Percentiles rank a stretch among this genome's conserved stretches.
Conservation (phyloP, 2,329 filamentous ascomycete genomes). For the Neofusicoccum laricinum region DNA sequence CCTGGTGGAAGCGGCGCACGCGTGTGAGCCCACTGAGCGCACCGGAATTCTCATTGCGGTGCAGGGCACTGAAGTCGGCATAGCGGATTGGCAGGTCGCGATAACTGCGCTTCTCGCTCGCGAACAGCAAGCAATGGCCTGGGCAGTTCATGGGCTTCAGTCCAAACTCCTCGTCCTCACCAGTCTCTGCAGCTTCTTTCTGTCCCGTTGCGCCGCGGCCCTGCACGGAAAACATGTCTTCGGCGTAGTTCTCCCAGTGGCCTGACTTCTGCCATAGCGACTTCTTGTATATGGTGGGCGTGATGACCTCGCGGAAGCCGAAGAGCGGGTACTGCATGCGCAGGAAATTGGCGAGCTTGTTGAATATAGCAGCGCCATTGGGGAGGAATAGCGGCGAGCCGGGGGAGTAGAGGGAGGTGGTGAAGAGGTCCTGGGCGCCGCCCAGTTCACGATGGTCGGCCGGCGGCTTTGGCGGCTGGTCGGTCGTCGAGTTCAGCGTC, state of each 20-base stretch:
- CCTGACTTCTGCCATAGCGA: constrained; percentile 82
- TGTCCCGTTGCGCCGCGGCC: constrained; percentile 43
- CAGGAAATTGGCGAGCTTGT: constrained; percentile 76
- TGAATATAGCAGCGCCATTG: constrained; percentile 78
- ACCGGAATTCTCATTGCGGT: constrained; percentile 92
- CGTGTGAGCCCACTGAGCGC: constrained; percentile 87
- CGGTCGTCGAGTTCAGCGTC: constrained; percentile 8
- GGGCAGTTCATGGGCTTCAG: constrained; percentile 97
- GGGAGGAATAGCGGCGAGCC: constrained; percentile 83
- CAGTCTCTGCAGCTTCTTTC: constrained; percentile 44
- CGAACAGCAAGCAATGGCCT: constrained; percentile 86
- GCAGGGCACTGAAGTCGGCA: constrained; percentile 92
- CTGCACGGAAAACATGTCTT: constrained; percentile 86
- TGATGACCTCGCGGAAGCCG: constrained; percentile 85
- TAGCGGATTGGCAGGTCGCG: constrained; percentile 86
- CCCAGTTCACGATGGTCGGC: constrained; percentile 52
- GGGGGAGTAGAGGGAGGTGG: constrained; percentile 74
- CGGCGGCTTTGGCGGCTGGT: constrained; percentile 35
- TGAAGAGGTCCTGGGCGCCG: constrained; percentile 69
- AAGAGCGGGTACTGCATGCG: constrained; percentile 80
- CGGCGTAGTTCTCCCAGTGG: constrained; percentile 84
- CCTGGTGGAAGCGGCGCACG: constrained; percentile 91
- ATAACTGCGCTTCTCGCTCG: constrained; percentile 79
- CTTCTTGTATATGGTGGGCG: constrained; percentile 87
- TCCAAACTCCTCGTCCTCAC: constrained; percentile 70